Evolutionary conservation across 352 stramenopile genomes (phyloP), one percentile per base, ranked within the genome.

Genomic region (Pythium aquatile): DNA sequence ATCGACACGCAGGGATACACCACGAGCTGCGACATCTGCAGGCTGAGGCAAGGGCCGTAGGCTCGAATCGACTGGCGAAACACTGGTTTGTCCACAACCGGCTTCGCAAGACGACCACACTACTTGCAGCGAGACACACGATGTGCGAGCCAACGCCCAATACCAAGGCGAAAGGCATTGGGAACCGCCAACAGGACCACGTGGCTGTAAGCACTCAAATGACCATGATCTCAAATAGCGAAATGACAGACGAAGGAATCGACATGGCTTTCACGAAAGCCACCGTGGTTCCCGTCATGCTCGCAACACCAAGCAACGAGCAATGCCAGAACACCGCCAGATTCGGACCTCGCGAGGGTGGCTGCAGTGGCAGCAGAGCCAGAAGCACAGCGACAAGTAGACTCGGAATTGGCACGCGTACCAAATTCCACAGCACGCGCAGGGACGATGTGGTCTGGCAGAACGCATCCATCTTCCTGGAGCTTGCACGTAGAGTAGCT

Each of bases 1-100:
- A 69, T 54, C 3, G 67, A 69, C 11, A 73, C 55, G 5, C 42
- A 62, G 2, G 61, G 61, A 33, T 73, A 73, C 1, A 73, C 4
- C 5, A 56, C 29, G 24, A 69, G 39, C 54, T 73, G 67, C 1
- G 10, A 32, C 32, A 26, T 24, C 28, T 66, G 54, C 26, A 68
- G 42, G 1, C 33, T 44, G 47, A 68, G 16, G 3, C 33, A 46
- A 1, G 42, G 54, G 4, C 46, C 33, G 20, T 68, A 63, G 6
- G 8, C 20, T 30, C 24, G 39, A 5, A 62, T 47, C 4, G 40
- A 35, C 5, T 40, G 8, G 5, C 39, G 35, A 16, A 66, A 33
- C 9, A 51, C 13, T 0, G n/a, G 17, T 65, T 51, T 44, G n/a
- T 16, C 65, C 52, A 59, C 10, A 63, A 40, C 24, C 56, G 58